These are phyloP conservation scores for Russula ochroleuca DNA, from an alignment of 768 basidiomycete species.

Conservation along the genomic window DNA sequence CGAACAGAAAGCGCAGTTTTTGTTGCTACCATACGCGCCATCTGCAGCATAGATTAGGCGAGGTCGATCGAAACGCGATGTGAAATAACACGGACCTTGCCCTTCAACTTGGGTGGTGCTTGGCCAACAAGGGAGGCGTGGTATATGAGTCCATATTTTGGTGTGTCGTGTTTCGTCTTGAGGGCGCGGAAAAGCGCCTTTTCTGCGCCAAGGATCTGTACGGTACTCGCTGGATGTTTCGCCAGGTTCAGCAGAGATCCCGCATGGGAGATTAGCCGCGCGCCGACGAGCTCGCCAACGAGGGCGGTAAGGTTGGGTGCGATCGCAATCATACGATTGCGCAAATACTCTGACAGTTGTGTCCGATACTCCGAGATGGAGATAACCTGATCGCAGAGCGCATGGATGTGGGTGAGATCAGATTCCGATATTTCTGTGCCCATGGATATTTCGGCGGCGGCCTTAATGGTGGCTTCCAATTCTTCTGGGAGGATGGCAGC, in stretches of 20 bases:
- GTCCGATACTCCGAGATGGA: slow-evolving; percentile 91
- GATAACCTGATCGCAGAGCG: slow-evolving; percentile 97
- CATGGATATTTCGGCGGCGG: slow-evolving; percentile 97
- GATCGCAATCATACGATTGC: slow-evolving; percentile 97
- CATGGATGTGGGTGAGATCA: slow-evolving; percentile 95
- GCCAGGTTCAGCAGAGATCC: slow-evolving; percentile 65
- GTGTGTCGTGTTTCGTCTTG: slow-evolving; percentile 89
- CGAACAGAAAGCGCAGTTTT: slow-evolving; percentile 97
- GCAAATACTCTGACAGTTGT: slow-evolving; percentile 93
- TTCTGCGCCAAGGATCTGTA: slow-evolving; percentile 74
- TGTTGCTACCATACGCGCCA: slow-evolving; percentile 99
- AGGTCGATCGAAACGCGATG: neutral
- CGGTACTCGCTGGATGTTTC: slow-evolving; percentile 75
- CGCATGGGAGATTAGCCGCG: slow-evolving; percentile 69
- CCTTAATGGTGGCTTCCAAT: slow-evolving; percentile 90
- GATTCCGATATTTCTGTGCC: slow-evolving; percentile 98
- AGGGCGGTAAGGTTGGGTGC: slow-evolving; percentile 92
- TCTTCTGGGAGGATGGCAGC: slow-evolving; percentile 93
- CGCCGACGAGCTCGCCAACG: slow-evolving; percentile 74
- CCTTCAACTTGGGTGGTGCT: slow-evolving; percentile 96
- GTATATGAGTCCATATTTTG: slow-evolving; percentile 99
- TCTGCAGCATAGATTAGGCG: slow-evolving; percentile 42
- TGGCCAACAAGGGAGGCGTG: slow-evolving; percentile 97
- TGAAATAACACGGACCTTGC: slow-evolving; percentile 56
- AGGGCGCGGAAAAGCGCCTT: slow-evolving; percentile 73